Evolutionary conservation across 345 rosid species (phyloP), one percentile per base, ranked within the genome.

Genomic region (Melaleuca quinquenervia): DNA sequence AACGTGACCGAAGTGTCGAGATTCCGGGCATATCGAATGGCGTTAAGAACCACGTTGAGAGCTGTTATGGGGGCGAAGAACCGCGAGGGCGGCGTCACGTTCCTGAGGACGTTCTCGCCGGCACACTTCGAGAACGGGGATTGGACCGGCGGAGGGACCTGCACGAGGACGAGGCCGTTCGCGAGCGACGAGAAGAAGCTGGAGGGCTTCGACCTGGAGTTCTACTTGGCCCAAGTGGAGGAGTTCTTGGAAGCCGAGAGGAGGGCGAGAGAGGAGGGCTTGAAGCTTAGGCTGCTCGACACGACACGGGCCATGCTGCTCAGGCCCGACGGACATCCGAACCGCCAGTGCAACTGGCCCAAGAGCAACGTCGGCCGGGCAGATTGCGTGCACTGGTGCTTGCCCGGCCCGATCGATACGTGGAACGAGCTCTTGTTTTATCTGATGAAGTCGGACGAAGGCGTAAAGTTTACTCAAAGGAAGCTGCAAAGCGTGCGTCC

Each of bases 341-440:
- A 86, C 85, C 82, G 82, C 3, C 88, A 85, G 44, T 93, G 94
- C 51, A 88, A 84, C 48, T 88, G 90, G 2, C 84, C 62, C 45
- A 85, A 83, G 53, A 86, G 55, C 84, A 92, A 91, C 86, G 85
- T 60, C 36, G 62, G 86, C 1, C 70, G 87, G 5, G 90, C 88
- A 21, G 98, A 95, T 83, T 95, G 98, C 87, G 94, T 96, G 56
- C 96, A 95, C 89, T 95, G 98, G 98, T 96, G 98, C 90, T 90
- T 94, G 90, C 98, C 98, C 15, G 96, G 98, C 52, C 94, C 98
- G 51, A 85, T 94, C 11, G 96, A 92, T 83, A 90, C 94, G 49
- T 92, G 93, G 98, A 96, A 96, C 84, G 96, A 96, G 89, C 87
- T 95, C 70, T 89, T 95, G 45, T 16, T 64, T 32, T 32, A 64